Evolutionary conservation across 2,329 filamentous ascomycete genomes (phyloP).

Genomic region (Epichloe glyceriae): DNA sequence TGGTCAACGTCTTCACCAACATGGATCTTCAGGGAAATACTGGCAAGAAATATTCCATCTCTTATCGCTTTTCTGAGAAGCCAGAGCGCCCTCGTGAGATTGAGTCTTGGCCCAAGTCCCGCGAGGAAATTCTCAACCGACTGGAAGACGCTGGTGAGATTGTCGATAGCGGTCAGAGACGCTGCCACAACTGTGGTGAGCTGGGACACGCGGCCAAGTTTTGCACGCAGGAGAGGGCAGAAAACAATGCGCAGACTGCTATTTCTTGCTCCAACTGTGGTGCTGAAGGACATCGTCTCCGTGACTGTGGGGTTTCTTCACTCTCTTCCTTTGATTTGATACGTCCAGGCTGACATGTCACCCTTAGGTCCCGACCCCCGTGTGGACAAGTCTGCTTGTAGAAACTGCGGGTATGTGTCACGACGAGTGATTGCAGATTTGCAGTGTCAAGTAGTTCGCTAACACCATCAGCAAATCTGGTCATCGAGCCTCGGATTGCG

Average conservation of each 20-base stretch:
- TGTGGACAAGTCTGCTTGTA: conserved; percentile 52
- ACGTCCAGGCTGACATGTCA: conserved; percentile 3
- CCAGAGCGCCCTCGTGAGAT: conserved; percentile 46
- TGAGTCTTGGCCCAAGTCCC: conserved; percentile 43
- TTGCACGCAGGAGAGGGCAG: conserved; percentile 45
- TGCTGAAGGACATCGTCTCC: conserved; percentile 49
- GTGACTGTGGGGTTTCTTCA: conserved; percentile 44
- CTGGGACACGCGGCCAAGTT: conserved; percentile 48
- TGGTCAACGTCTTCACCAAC: conserved; percentile 47
- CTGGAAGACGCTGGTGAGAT: conserved; percentile 54
- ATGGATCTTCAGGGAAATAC: conserved; percentile 61
- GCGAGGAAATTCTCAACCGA: conserved; percentile 48
- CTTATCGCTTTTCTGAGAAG: conserved; percentile 46
- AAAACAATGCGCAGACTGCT: conserved; percentile 28
- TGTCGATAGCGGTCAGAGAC: conserved; percentile 42
- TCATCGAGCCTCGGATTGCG: conserved; percentile 37
- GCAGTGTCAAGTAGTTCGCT: background rate
- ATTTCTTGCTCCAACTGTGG: conserved; percentile 55
- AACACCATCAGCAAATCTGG: conserved; percentile 29
- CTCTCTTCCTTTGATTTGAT: background rate
- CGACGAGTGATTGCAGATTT: background rate
- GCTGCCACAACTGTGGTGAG: conserved; percentile 52
- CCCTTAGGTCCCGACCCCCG: conserved; percentile 42
- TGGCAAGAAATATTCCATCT: conserved; percentile 50
- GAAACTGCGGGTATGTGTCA: conserved; percentile 45